phyloP scores from a whole-genome alignment of 192 early-diverging fungal species.

The Polychytrium aggregatum region DNA sequence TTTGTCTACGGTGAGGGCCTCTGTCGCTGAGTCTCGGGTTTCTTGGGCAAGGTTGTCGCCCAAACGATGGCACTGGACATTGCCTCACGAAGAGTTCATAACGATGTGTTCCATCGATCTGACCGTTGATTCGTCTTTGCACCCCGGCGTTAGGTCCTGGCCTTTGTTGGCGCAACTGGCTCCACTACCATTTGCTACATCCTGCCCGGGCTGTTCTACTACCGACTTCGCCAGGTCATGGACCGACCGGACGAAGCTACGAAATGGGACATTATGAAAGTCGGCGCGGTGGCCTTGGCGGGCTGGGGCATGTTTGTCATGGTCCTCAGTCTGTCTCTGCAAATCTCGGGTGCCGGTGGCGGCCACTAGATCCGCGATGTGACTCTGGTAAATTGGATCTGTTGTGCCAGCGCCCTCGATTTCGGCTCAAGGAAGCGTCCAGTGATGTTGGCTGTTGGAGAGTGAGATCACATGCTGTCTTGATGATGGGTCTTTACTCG shows the following conservation, averaged over 20 bases:
- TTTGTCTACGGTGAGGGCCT: conserved; percentile 53
- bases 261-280: conserved; percentile 53
- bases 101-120: too few species aligned
- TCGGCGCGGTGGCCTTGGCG: conserved; percentile 47
- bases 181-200: conserved; percentile 95
- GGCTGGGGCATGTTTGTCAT: conserved; percentile 69
- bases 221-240: conserved; percentile 40
- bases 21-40: not conserved
- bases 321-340: conserved; percentile 23
- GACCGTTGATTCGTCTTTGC: too few species aligned
- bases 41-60: too few species aligned
- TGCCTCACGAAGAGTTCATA: too few species aligned
- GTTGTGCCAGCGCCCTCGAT: too few species aligned
- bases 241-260: not conserved
- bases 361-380: too few species aligned
- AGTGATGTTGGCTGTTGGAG: too few species aligned
- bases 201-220: conserved; percentile 86
- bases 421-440: too few species aligned
- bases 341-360: conserved; percentile 3
- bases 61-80: too few species aligned
- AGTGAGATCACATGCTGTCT: too few species aligned
- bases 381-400: too few species aligned
- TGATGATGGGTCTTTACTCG: too few species aligned
- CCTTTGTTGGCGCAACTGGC: conserved; percentile 93
- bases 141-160: conserved; percentile 64